phyloP scores from a whole-genome alignment of 2,329 filamentous ascomycete species.

The Lomentospora prolificans region DNA sequence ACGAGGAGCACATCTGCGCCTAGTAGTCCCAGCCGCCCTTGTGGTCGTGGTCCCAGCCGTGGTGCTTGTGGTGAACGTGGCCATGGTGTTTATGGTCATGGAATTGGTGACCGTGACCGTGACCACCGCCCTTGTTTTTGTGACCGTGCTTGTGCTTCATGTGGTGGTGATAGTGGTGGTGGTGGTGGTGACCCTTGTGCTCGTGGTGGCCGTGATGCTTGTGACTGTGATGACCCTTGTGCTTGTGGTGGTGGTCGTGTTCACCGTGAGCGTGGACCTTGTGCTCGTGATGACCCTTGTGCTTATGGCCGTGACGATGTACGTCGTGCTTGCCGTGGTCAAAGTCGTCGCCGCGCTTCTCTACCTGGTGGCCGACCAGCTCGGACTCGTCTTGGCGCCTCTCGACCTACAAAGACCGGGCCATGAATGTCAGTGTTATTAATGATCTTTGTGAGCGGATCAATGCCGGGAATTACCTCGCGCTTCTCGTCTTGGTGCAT shows the following conservation, averaged over 20 bases:
- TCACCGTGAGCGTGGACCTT: background rate
- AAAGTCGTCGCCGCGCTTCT: background rate
- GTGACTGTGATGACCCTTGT: background rate
- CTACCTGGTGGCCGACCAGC: background rate
- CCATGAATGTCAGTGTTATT: too few relatives aligned
- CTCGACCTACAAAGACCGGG: too few relatives aligned
- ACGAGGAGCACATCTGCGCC: too few relatives aligned
- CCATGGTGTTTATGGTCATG: background rate
- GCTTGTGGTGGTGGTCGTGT: constrained; percentile 4
- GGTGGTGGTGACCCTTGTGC: background rate
- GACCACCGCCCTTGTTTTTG: background rate
- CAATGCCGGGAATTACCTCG: too few relatives aligned
- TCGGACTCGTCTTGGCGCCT: background rate
- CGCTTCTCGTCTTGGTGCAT: background rate
- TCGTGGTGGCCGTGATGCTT: background rate
- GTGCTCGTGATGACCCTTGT: constrained; percentile 2
- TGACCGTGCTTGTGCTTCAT: constrained; percentile 5
- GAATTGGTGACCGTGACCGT: constrained; percentile 1
- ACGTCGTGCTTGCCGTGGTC: background rate
- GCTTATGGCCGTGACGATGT: background rate
- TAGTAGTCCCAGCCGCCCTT: background rate
- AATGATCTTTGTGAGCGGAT: too few relatives aligned
- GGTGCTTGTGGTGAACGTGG: background rate
- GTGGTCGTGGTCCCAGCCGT: background rate
- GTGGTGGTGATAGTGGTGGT: constrained; percentile 6